A percentile compares a stretch with the other conserved stretches of the same genome.
These are phyloP conservation scores for Nakazawaea ernobii DNA, from an alignment of 805 yeast genomes.

Conservation along the genomic window DNA sequence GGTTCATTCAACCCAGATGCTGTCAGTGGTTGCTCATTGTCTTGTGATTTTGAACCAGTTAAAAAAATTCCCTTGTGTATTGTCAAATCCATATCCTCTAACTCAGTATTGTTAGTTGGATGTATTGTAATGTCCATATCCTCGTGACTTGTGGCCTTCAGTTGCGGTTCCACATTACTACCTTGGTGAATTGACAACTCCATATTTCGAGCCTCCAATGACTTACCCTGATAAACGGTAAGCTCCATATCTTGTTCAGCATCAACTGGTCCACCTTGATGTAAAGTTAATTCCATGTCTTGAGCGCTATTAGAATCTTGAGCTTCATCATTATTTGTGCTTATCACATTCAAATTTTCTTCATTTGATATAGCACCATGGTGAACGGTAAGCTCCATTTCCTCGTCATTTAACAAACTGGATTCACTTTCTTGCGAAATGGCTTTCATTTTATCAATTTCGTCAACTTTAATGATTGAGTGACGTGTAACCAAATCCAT, in stretches of 20 bases:
- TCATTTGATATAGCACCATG: conserved; percentile 7
- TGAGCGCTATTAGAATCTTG: not conserved
- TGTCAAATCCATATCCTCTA: not conserved
- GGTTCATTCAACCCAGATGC: not conserved
- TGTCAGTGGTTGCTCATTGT: too few relatives aligned
- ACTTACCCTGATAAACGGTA: not conserved
- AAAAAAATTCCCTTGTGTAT: not conserved
- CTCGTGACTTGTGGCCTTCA: not conserved
- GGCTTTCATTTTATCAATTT: conserved; percentile 10
- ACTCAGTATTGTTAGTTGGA: not conserved
- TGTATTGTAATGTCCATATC: conserved; percentile 14
- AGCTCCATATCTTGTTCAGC: not conserved
- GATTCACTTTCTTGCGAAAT: not conserved
- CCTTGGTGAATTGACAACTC: not conserved
- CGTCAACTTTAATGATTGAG: conserved; percentile 9
- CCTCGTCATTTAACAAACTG: conserved; percentile 3
- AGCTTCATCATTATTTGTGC: too few relatives aligned
- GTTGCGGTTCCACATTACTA: not conserved
- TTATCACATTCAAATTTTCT: not conserved
- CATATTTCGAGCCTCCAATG: conserved; percentile 6
- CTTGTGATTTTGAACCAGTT: too few relatives aligned
- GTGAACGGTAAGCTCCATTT: conserved; percentile 15
- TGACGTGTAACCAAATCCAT: not conserved
- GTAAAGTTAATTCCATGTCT: not conserved
- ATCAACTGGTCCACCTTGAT: conserved; percentile 7